phyloP scores from a whole-genome alignment of 2,329 filamentous ascomycete genomes.

The Leptographium galeiforme region DNA sequence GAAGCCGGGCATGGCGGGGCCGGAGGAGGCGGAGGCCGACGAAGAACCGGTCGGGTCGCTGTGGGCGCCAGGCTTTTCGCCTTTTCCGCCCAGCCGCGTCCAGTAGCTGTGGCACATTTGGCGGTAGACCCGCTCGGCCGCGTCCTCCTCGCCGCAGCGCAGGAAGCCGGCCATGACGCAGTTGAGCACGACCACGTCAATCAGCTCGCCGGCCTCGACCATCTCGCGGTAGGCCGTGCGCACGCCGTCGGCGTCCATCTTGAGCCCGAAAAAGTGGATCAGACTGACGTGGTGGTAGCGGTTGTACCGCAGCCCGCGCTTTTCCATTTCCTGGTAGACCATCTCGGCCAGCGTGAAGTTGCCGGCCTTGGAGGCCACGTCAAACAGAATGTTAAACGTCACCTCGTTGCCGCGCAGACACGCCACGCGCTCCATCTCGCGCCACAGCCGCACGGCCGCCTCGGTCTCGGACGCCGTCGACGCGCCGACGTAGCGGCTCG shows the following conservation, averaged over 20 bases:
- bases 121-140: slow-evolving; percentile 69
- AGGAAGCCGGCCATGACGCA: slow-evolving; percentile 72
- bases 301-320: slow-evolving; percentile 53
- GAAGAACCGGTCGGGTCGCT: too few species aligned
- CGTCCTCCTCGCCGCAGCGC: slow-evolving; percentile 57
- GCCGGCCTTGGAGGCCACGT: slow-evolving; percentile 72
- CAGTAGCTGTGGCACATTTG: slow-evolving; percentile 60
- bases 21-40: too few species aligned
- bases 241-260: slow-evolving; percentile 58
- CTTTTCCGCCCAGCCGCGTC: not conserved
- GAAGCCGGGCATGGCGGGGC: slow-evolving; percentile 21
- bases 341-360: slow-evolving; percentile 77
- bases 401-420: slow-evolving; percentile 53
- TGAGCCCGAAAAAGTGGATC: slow-evolving; percentile 73
- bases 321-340: slow-evolving; percentile 68
- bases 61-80: too few species aligned
- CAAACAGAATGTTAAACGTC: slow-evolving; percentile 91
- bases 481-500: slow-evolving; percentile 53
- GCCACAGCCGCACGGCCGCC: slow-evolving; percentile 66
- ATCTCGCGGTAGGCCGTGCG: slow-evolving; percentile 68
- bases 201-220: slow-evolving; percentile 72
- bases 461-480: slow-evolving; percentile 48
- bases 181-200: slow-evolving; percentile 80
- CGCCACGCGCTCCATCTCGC: slow-evolving; percentile 70
- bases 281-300: slow-evolving; percentile 71